Base-by-base conservation (phyloP, 208 protist genomes). In the Wallacemonas sp. region DNA sequence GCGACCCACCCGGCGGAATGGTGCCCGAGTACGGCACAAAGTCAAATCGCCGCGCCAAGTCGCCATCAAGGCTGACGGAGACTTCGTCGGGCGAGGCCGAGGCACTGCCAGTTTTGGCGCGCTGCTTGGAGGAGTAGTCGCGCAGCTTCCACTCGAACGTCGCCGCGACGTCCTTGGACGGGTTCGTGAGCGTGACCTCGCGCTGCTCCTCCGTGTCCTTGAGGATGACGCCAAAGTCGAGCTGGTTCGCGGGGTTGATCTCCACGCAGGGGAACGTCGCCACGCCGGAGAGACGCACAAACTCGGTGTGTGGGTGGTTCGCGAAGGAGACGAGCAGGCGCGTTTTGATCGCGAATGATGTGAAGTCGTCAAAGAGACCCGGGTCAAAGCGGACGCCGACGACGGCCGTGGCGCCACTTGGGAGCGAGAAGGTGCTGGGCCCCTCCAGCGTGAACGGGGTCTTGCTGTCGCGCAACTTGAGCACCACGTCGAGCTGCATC, bases 221-320 rank as follows among this genome's bases (percentile, higher is more conserved):
- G 47, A 99, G 68, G 47, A 99, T 82, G 39, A 83, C 87, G 16
- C 97, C 97, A 80, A 99, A 99, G 63, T 98, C 91, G 41, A 98
- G 26, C 24, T 33, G 26, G 23, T 33, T 48, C 16, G 69, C 32
- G 0, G 86, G 87, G 29, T 87, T 81, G 34, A 98, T 63, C 26
- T 39, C 55, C 11, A 99, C 54, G 61, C 85, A 91, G 1, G 98
- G 98, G 68, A 98, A 99, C 49, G 60, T 57, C 44, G 99, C 72
- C 16, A 77, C 68, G 9, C 81, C 98, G 1, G 64, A 24, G 5
- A 99, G 72, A n/a, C 54, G 61, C 5, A 99, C 66, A 46, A 27
- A 71, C 73, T 98, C 95, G 4, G 74, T 88, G 49, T 90, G 79
- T 8, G 95, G 75, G 73, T 99, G 97, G 46, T 98, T 90, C 16